Evolutionary conservation across 306 rosid genomes (phyloP), one percentile per base, ranked within the genome.

Genomic region (Oemleria cerasiformis): DNA sequence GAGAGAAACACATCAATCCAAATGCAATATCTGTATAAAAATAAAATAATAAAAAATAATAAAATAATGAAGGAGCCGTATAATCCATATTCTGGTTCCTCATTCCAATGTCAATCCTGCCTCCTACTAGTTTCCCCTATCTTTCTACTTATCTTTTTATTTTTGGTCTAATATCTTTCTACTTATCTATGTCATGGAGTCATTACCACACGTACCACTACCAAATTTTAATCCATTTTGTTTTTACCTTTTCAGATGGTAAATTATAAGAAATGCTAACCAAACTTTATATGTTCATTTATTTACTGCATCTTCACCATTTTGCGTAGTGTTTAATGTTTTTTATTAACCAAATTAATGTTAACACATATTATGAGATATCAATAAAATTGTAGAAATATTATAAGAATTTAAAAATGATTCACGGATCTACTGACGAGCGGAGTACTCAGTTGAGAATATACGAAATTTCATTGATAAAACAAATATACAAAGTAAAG

Each of bases 1-100:
- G 56, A 51, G 56, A 49, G 54, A 45, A 61, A 70, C 53, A 71
- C 72, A 41, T 44, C 72, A 77, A 77, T 80, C 72, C 50, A 72
- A 20, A 75, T 68, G 77, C 79, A 75, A 34, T 67, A 41, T 48
- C 62, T 4, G 0, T 43, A 66, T 39, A 12, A 21, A 66, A 16
- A 48, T 43, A 34, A 20, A 3, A 34, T 45, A 10, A 45, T 17
- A n/a, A 8, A 17, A 51, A 19, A 51, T 17, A n/a, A 8, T 51
- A 51, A 19, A 51, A 51, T 51, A 51, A 51, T 51, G 19, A 40
- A n/a, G n/a, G 72, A 34, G 41, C 70, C 56, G 8, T 67, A 17
- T 45, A 8, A 50, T 50, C 56, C 21, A 15, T 50, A 0, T 50
- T 50, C 17, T 17, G 2, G 56, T 7, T 50, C 56, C 56, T 50